Evolutionary conservation across 139 green algal species (phyloP).

Genomic region (Gonium pectorale): DNA sequence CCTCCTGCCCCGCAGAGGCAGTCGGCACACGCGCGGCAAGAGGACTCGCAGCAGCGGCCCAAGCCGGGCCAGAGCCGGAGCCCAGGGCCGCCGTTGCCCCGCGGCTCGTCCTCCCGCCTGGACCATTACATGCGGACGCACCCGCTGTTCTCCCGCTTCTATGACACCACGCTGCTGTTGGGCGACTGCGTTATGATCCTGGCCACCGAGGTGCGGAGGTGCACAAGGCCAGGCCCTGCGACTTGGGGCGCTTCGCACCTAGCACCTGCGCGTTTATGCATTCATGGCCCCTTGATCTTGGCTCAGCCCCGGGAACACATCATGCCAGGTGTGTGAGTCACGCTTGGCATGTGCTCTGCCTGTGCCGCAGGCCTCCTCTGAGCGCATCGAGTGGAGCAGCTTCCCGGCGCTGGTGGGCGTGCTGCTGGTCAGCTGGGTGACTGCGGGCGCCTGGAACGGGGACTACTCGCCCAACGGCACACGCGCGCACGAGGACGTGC

Average conservation of each 20-base stretch:
- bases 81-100: too few relatives aligned
- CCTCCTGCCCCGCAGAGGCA: not conserved
- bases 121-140: slow-evolving; percentile 7
- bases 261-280: too few relatives aligned
- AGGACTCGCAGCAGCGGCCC: slow-evolving; percentile 14
- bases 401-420: slow-evolving; percentile 30
- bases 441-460: slow-evolving; percentile 23
- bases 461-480: slow-evolving; percentile 22
- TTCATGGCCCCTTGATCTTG: too few relatives aligned
- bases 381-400: slow-evolving; percentile 33
- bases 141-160: slow-evolving; percentile 21
- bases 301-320: too few relatives aligned
- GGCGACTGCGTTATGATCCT: slow-evolving; percentile 42
- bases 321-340: too few relatives aligned
- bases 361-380: slow-evolving; percentile 28
- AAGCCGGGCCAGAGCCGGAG: too few relatives aligned
- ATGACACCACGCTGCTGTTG: slow-evolving; percentile 26
- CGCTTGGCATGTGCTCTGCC: too few relatives aligned
- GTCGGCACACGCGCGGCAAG: not conserved
- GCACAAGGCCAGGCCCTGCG: too few relatives aligned
- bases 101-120: not conserved
- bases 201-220: slow-evolving; percentile 33
- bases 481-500: slow-evolving; percentile 39
- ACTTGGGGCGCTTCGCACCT: too few relatives aligned
- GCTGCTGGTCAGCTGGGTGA: slow-evolving; percentile 35